These are phyloP conservation scores for Pelargonium cotyledonis DNA, from an alignment of 441 rosid species.

Conservation along the genomic window DNA sequence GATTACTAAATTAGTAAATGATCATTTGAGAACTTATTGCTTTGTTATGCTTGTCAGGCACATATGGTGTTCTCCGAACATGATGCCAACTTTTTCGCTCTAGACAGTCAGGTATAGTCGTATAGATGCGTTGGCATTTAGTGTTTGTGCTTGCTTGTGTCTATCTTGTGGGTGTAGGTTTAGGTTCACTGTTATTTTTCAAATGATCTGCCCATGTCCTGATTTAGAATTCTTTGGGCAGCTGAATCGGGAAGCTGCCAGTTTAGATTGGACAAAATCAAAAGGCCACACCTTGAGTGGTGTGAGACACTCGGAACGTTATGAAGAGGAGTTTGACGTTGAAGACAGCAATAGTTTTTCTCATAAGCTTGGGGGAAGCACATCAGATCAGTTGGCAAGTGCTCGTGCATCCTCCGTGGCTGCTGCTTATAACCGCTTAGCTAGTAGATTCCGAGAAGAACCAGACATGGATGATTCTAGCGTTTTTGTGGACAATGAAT, in stretches of 20 bases:
- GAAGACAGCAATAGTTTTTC: slow-evolving; percentile 26
- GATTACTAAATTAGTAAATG: slow-evolving; percentile 4
- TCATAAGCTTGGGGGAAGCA: slow-evolving; percentile 74
- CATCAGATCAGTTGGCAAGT: slow-evolving; percentile 38
- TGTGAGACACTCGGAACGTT: slow-evolving; percentile 24
- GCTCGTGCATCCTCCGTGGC: slow-evolving; percentile 74
- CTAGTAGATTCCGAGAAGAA: slow-evolving; percentile 37
- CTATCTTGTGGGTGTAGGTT: slow-evolving; percentile 2
- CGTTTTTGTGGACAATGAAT: slow-evolving; percentile 17
- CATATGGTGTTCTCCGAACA: slow-evolving; percentile 94
- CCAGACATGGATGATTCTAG: slow-evolving; percentile 61
- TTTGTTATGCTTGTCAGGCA: slow-evolving; percentile 49
- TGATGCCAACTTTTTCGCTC: slow-evolving; percentile 74
- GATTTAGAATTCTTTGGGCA: slow-evolving; percentile 25
- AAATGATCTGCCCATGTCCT: slow-evolving; percentile 10
- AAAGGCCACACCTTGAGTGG: slow-evolving; percentile 58
- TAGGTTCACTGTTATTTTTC: slow-evolving; percentile 9
- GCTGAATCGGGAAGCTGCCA: slow-evolving; percentile 80
- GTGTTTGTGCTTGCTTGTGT: background rate
- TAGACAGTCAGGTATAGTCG: slow-evolving; percentile 57
- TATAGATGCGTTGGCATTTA: slow-evolving; percentile 20
- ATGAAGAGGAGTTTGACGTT: slow-evolving; percentile 37
- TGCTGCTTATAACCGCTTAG: slow-evolving; percentile 77
- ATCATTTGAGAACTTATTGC: slow-evolving; percentile 14
- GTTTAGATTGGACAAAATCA: slow-evolving; percentile 91